Conservation (phyloP, 2,329 filamentous ascomycete species). For the Fusarium subtropicale region DNA sequence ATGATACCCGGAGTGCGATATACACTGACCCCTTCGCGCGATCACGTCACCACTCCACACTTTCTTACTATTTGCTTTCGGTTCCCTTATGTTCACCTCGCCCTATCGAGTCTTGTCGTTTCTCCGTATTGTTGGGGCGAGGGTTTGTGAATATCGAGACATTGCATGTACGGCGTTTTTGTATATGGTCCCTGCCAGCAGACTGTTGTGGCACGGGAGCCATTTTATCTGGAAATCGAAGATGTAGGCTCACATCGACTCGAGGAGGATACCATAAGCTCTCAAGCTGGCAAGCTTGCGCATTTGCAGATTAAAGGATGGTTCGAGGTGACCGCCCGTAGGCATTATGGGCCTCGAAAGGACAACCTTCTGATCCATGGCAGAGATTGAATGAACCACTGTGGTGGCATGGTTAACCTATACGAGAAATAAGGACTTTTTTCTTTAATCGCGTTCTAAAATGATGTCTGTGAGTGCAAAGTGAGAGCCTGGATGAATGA, state of each 20-base stretch:
- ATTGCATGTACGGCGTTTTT: conserved; percentile 49
- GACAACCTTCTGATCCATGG: conserved; percentile 35
- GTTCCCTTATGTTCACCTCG: conserved; percentile 30
- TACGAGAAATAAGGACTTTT: conserved; percentile 20
- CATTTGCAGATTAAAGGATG: conserved; percentile 16
- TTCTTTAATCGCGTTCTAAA: neutral
- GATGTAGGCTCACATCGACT: neutral
- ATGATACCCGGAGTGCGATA: conserved; percentile 58
- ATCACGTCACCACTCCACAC: conserved; percentile 55
- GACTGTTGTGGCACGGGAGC: conserved; percentile 5
- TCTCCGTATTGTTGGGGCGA: conserved; percentile 32
- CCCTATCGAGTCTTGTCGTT: conserved; percentile 32
- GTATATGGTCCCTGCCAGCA: conserved; percentile 36
- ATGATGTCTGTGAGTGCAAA: neutral
- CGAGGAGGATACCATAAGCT: neutral
- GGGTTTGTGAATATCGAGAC: conserved; percentile 37
- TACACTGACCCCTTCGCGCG: conserved; percentile 48
- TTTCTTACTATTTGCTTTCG: conserved; percentile 41
- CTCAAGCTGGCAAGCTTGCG: neutral
- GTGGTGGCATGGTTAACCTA: neutral
- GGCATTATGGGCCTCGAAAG: conserved; percentile 13
- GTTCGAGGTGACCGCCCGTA: neutral
- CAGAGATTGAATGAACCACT: conserved; percentile 17
- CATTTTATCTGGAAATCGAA: conserved; percentile 33
- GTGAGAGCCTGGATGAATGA: neutral